Evolutionary conservation across 352 stramenopile species (phyloP).

Genomic region (Pythium vanterpoolii): DNA sequence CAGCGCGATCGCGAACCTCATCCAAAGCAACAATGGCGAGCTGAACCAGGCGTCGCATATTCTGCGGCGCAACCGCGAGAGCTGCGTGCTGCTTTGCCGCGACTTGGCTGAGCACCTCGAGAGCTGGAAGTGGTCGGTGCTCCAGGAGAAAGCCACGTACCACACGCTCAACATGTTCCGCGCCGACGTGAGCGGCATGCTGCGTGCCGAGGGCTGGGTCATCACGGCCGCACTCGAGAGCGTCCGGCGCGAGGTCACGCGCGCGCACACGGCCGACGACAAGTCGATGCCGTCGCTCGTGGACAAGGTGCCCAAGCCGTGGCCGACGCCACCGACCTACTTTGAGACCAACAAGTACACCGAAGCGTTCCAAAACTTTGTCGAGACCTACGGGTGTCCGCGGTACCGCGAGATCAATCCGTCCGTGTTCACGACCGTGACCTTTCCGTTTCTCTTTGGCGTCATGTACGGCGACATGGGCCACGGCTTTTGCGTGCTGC

Average conservation of each 20-base stretch:
- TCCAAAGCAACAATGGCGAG: slow-evolving; percentile 92
- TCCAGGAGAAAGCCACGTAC: slow-evolving; percentile 97
- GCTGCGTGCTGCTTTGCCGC: slow-evolving; percentile 91
- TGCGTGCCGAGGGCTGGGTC: slow-evolving; percentile 97
- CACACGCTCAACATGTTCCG: slow-evolving; percentile 98
- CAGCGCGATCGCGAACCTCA: slow-evolving; percentile 77
- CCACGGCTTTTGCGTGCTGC: slow-evolving; percentile 94
- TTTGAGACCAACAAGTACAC: slow-evolving; percentile 99
- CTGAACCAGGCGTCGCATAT: slow-evolving; percentile 96
- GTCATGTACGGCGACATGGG: slow-evolving; percentile 99
- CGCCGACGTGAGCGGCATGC: slow-evolving; percentile 95
- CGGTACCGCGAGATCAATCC: slow-evolving; percentile 99
- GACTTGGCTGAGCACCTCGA: slow-evolving; percentile 93
- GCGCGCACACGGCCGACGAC: slow-evolving; percentile 91
- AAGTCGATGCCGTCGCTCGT: slow-evolving; percentile 93
- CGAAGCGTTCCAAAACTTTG: slow-evolving; percentile 97
- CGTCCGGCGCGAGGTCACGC: slow-evolving; percentile 87
- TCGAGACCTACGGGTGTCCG: slow-evolving; percentile 98
- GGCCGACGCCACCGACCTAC: slow-evolving; percentile 96
- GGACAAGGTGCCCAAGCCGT: slow-evolving; percentile 93
- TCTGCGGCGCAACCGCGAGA: slow-evolving; percentile 95
- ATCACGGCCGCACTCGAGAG: slow-evolving; percentile 79
- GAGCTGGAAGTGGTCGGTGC: slow-evolving; percentile 96
- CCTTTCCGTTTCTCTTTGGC: slow-evolving; percentile 99
- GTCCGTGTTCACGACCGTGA: slow-evolving; percentile 98